Evolutionary conservation across 331 rosid species (phyloP).

Genomic region (Prunus yedoensis): DNA sequence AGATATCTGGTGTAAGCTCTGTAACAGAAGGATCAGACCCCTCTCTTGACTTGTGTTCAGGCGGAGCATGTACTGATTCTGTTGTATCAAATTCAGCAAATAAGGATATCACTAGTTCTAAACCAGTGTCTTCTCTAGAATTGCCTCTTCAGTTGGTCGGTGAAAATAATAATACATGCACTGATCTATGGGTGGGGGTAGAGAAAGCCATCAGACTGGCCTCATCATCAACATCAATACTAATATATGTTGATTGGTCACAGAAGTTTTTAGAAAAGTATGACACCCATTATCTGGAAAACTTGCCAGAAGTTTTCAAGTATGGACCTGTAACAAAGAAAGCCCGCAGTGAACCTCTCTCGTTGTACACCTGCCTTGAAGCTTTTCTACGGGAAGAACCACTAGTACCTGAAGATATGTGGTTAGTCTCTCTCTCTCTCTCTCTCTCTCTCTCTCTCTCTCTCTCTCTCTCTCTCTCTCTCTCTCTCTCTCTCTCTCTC

Average conservation of each 20-base stretch:
- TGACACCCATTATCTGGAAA: constrained; percentile 67
- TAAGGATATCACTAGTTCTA: constrained; percentile 48
- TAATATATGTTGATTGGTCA: constrained; percentile 83
- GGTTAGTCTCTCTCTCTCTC: constrained; percentile 59
- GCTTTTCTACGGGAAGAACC: constrained; percentile 99
- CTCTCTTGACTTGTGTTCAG: constrained; percentile 28
- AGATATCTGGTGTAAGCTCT: constrained; percentile 45
- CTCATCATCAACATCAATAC: constrained; percentile 45
- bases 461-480: no score
- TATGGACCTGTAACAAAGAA: no score
- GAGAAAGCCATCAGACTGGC: constrained; percentile 63
- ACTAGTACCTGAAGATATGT: constrained; percentile 98
- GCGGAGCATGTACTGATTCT: constrained; percentile 38
- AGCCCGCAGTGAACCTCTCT: no score
- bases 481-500: constrained; percentile 32
- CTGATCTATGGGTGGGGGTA: constrained; percentile 78
- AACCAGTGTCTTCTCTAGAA: constrained; percentile 36
- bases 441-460: no score
- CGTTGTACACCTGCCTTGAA: constrained; percentile 90
- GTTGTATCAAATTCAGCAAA: constrained; percentile 40
- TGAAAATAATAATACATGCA: constrained; percentile 58
- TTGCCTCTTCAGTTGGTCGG: constrained; percentile 77
- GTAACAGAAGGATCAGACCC: constrained; percentile 42
- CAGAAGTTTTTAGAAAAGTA: constrained; percentile 68
- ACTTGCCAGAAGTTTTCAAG: constrained; percentile 72